These are phyloP conservation scores for Ceratorhiza oryzae-sativae DNA, from an alignment of 1,284 basidiomycete species.

Conservation along the genomic window DNA sequence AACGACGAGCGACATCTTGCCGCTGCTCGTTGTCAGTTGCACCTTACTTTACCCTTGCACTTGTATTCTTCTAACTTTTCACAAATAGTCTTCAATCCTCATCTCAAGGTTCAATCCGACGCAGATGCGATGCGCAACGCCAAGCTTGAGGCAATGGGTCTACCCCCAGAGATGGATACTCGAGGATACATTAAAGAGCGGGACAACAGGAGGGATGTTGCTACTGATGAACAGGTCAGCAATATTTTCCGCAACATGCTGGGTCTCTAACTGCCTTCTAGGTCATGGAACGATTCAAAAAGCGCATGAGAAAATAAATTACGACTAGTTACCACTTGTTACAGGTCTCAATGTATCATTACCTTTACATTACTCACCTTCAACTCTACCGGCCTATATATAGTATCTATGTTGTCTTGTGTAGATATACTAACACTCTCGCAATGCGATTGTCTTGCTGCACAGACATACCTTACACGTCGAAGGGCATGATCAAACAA, in stretches of 20 bases:
- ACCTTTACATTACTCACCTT: neutral
- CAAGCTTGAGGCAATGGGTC: constrained; percentile 79
- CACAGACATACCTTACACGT: neutral
- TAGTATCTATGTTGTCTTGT: too few species aligned
- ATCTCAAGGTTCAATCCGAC: constrained; percentile 79
- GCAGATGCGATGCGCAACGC: constrained; percentile 86
- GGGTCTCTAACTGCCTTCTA: constrained; percentile 47
- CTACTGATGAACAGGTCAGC: constrained; percentile 87
- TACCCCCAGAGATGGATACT: constrained; percentile 61
- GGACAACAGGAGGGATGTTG: constrained; percentile 62
- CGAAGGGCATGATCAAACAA: neutral
- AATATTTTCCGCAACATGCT: constrained; percentile 41
- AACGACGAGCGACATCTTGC: constrained; percentile 81
- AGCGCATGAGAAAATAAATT: constrained; percentile 62
- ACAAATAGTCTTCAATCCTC: constrained; percentile 78
- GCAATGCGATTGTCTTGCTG: neutral
- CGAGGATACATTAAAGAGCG: constrained; percentile 60
- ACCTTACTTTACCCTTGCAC: neutral
- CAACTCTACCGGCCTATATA: neutral
- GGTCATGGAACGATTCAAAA: constrained; percentile 90
- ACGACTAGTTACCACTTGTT: neutral
- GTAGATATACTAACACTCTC: neutral
- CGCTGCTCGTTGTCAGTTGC: constrained; percentile 78
- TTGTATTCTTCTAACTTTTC: neutral
- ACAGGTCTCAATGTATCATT: constrained; percentile 5